Percentiles rank a stretch among this genome's conserved stretches.
Evolutionary conservation across 164 flowering plant species (phyloP).

Genomic region (Echeveria elegans): DNA sequence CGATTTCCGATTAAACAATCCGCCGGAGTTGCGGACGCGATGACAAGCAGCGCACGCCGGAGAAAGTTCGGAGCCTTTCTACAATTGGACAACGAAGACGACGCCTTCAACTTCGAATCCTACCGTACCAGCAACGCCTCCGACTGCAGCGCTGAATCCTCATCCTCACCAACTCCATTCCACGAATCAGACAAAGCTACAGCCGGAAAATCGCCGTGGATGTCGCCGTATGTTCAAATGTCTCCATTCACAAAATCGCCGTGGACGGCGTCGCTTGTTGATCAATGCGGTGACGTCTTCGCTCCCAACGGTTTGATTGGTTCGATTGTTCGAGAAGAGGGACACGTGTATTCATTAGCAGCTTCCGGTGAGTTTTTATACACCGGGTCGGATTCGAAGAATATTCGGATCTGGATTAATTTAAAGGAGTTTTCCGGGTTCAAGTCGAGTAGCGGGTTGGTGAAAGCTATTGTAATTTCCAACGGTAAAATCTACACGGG

Average conservation of each 20-base stretch:
- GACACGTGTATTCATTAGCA: constrained; percentile 53
- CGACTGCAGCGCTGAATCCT: background rate
- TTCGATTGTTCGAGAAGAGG: constrained; percentile 48
- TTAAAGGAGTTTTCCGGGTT: constrained; percentile 41
- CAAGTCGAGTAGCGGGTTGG: constrained; percentile 45
- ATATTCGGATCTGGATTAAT: constrained; percentile 50
- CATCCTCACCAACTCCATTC: background rate
- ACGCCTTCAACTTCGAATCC: background rate
- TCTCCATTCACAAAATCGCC: constrained; percentile 4
- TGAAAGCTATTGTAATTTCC: constrained; percentile 40
- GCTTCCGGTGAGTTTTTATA: constrained; percentile 35
- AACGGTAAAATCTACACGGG: constrained; percentile 45
- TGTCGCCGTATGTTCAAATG: background rate
- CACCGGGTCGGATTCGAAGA: constrained; percentile 56
- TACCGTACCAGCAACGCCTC: constrained; percentile 4
- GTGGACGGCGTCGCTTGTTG: constrained; percentile 1
- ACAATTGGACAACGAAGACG: background rate
- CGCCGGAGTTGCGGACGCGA: background rate
- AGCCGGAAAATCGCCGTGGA: constrained; percentile 1
- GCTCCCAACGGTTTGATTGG: constrained; percentile 33
- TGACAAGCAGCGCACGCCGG: background rate
- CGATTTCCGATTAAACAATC: background rate
- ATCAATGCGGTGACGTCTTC: constrained; percentile 1
- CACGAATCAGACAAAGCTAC: background rate
- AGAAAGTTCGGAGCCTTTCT: constrained; percentile 7